Conservation (phyloP, 1,284 basidiomycete species). For the Ustilago xerochloae region DNA sequence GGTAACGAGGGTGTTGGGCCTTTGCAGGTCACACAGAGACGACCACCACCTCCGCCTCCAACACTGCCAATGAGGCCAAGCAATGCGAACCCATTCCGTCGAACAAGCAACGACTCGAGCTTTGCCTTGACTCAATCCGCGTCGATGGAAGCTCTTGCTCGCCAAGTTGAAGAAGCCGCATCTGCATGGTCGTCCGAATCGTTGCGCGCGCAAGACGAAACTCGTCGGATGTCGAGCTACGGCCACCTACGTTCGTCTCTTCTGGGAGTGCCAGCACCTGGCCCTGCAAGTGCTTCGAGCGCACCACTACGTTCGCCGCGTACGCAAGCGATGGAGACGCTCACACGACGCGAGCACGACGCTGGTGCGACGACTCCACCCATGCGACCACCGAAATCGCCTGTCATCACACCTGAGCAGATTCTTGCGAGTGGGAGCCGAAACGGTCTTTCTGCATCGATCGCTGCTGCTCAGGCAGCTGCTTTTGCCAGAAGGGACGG, state of each 20-base stretch:
- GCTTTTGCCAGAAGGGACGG: conserved; percentile 24
- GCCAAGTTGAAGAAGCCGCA: conserved; percentile 32
- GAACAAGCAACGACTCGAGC: background rate
- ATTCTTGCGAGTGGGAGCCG: conserved; percentile 22
- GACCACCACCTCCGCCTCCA: conserved; percentile 30
- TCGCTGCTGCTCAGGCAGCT: conserved; percentile 49
- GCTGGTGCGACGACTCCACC: conserved; percentile 11
- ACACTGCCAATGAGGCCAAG: conserved; percentile 4
- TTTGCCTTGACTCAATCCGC: background rate
- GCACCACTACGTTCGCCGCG: conserved; percentile 29
- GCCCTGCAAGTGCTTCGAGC: background rate
- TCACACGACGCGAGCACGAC: conserved; percentile 26
- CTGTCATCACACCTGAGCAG: conserved; percentile 39
- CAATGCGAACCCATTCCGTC: conserved; percentile 11
- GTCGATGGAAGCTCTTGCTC: conserved; percentile 26
- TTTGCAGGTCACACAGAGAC: conserved; percentile 3
- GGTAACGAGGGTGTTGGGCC: background rate
- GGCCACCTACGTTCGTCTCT: background rate
- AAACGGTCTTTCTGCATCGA: conserved; percentile 32
- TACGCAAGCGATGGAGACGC: conserved; percentile 42
- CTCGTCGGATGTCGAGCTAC: background rate
- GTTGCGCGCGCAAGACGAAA: background rate
- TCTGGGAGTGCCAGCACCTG: background rate
- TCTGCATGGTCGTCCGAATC: conserved; percentile 15
- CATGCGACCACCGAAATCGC: conserved; percentile 34